Evolutionary conservation across 78 protist genomes (phyloP).

Genomic region (Dictyostelium firmibasis): DNA sequence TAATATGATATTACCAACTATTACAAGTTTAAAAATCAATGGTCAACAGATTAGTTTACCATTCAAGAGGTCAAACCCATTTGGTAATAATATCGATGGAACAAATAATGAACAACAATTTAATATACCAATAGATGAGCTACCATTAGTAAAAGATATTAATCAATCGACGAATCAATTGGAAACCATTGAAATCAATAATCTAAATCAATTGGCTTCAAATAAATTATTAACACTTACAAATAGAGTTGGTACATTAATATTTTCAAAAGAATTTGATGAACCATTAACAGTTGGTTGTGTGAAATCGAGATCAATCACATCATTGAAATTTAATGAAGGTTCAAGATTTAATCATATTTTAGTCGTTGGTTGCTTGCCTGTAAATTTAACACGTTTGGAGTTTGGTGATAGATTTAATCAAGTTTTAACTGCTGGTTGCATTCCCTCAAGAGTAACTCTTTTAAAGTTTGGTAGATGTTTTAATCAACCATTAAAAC

Average conservation of each 20-base stretch:
- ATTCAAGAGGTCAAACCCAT: neutral
- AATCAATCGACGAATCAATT: neutral
- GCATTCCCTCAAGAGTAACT: neutral
- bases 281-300: conserved; percentile 5
- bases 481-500: neutral
- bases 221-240: neutral
- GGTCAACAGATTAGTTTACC: neutral
- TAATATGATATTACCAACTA: neutral
- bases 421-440: neutral
- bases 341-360: neutral
- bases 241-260: neutral
- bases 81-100: neutral
- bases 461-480: neutral
- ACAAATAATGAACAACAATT: neutral
- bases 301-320: conserved; percentile 10
- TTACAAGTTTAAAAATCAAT: neutral
- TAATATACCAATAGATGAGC: neutral
- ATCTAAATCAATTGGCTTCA: neutral
- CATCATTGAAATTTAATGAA: neutral
- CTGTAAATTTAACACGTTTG: neutral
- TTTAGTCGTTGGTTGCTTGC: neutral
- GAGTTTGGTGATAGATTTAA: neutral
- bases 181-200: neutral
- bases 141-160: neutral
- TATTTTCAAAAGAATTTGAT: neutral